Conservation (phyloP, 495 filamentous ascomycete species). For the Talaromyces proteolyticus region DNA sequence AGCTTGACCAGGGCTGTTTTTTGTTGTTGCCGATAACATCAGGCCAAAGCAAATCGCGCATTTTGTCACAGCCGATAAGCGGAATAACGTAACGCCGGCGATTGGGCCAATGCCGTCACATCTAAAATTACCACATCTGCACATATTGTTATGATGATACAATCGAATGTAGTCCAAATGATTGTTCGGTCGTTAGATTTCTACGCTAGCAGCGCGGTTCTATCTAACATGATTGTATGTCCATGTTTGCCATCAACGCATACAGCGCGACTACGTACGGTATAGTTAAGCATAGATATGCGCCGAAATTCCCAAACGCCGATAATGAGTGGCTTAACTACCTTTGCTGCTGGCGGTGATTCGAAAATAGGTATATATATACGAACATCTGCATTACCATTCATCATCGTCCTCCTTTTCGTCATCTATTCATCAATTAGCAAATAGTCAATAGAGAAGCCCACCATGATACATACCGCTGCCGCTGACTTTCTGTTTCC, state of each 20-base stretch:
- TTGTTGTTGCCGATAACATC: not conserved
- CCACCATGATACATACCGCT: conserved; percentile 64
- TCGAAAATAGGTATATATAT: not conserved
- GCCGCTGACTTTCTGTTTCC: conserved; percentile 84
- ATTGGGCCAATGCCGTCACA: not conserved
- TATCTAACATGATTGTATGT: too few relatives aligned
- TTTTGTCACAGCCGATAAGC: too few relatives aligned
- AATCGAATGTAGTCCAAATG: too few relatives aligned
- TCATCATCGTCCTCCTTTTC: conserved; percentile 74
- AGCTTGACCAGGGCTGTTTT: not conserved
- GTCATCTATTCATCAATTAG: conserved; percentile 53
- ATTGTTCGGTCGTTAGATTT: too few relatives aligned
- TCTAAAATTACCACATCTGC: not conserved
- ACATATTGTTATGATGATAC: too few relatives aligned
- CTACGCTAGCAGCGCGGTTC: too few relatives aligned
- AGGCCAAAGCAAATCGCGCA: not conserved
- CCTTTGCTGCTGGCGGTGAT: not conserved
- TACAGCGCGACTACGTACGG: too few relatives aligned
- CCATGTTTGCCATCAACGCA: too few relatives aligned
- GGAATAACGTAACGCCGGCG: not conserved
- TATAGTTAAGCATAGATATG: too few relatives aligned
- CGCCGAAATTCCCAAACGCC: too few relatives aligned
- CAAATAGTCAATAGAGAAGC: conserved; percentile 13
- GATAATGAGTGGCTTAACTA: not conserved
- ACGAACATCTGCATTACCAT: conserved; percentile 32